Evolutionary conservation across 176 grass and related monocot species (phyloP).

Genomic region (Alloteropsis semialata): DNA sequence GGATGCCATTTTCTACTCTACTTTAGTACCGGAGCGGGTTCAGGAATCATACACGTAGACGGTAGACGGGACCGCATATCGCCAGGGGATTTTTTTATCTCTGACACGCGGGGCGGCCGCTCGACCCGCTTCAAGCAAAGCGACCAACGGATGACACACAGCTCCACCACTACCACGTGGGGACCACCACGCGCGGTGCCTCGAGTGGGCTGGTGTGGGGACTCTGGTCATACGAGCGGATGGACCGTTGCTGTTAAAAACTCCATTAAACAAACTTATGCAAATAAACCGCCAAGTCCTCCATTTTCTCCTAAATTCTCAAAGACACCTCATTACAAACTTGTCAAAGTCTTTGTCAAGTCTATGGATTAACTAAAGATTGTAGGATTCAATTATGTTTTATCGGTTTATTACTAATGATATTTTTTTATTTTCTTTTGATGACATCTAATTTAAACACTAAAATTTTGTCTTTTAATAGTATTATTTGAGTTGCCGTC

Average conservation of each 20-base stretch:
- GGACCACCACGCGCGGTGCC: slow-evolving; percentile 43
- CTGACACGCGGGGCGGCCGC: not conserved
- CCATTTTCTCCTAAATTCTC: not conserved
- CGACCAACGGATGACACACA: not conserved
- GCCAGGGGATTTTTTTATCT: not conserved
- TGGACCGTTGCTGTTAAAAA: slow-evolving; percentile 47
- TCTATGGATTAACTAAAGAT: too few species aligned
- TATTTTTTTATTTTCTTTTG: too few species aligned
- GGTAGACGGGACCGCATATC: not conserved
- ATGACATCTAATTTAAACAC: too few species aligned
- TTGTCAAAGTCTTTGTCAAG: too few species aligned
- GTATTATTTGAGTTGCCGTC: too few species aligned
- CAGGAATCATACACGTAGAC: not conserved
- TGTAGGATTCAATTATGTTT: too few species aligned
- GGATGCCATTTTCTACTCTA: not conserved
- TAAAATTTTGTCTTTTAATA: too few species aligned
- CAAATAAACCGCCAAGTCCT: not conserved
- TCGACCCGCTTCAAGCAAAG: slow-evolving; percentile 8
- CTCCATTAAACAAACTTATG: not conserved
- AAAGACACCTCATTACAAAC: not conserved
- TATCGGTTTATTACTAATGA: too few species aligned
- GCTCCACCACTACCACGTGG: slow-evolving; percentile 13
- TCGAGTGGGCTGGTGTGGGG: slow-evolving; percentile 18
- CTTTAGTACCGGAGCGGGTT: too few species aligned
- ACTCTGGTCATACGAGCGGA: slow-evolving; percentile 27